Conservation (phyloP, 805 yeast species). For the Metschnikowia anglica region DNA sequence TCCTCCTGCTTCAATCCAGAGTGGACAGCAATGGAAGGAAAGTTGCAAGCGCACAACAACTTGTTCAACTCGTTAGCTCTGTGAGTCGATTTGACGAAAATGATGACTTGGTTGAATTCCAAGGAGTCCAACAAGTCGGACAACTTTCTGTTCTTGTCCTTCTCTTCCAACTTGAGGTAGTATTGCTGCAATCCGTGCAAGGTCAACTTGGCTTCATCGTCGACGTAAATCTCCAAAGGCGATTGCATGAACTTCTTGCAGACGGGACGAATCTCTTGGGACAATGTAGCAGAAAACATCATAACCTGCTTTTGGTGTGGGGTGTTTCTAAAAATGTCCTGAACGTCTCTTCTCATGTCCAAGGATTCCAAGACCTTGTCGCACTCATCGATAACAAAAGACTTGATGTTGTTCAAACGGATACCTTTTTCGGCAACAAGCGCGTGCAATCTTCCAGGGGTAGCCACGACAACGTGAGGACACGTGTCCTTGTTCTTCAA, state of each 20-base stretch:
- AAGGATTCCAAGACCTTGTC: constrained; percentile 91
- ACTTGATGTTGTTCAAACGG: constrained; percentile 84
- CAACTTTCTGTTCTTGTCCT: constrained; percentile 88
- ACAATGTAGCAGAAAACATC: constrained; percentile 98
- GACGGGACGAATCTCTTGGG: constrained; percentile 91
- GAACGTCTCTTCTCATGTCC: constrained; percentile 98
- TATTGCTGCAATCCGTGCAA: constrained; percentile 98
- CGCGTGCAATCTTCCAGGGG: constrained; percentile 97
- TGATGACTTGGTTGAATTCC: constrained; percentile 97
- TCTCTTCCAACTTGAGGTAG: constrained; percentile 84
- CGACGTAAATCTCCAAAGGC: constrained; percentile 95
- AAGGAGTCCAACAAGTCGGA: constrained; percentile 89
- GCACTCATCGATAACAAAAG: constrained; percentile 96
- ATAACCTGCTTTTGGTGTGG: constrained; percentile 98
- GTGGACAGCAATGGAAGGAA: constrained; percentile 97
- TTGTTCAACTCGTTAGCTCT: constrained; percentile 92
- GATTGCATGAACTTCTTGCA: constrained; percentile 98
- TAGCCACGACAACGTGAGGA: constrained; percentile 96
- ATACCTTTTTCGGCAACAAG: constrained; percentile 87
- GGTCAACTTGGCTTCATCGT: constrained; percentile 95
- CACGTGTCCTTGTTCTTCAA: constrained; percentile 89
- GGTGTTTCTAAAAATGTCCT: constrained; percentile 94
- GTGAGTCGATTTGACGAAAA: constrained; percentile 85
- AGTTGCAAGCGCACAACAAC: constrained; percentile 84
- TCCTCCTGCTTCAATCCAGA: constrained; percentile 95